Base-by-base conservation (phyloP, 1,284 basidiomycete species). In the Termitomyces sp. region DNA sequence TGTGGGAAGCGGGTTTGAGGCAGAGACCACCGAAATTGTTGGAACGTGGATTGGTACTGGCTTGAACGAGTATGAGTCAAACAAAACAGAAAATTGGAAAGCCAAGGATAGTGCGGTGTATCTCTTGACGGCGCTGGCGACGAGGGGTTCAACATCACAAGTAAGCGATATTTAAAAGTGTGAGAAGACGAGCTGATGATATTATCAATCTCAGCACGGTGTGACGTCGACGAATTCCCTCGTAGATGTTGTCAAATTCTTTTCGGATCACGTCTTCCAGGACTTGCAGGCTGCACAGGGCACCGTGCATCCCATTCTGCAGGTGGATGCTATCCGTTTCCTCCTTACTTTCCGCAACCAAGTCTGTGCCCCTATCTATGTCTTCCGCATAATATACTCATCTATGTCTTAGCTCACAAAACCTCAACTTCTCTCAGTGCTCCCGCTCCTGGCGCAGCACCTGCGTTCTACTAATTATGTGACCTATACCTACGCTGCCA, bases 21-120 rank as follows among this genome's bases (percentile, higher is more conserved):
- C 78, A 2, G 86, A 93, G 62, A 84, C 94, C 17, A 99, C 96
- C 1, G 79, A 83, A 59, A 89, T 97, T 58, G 88, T 94, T 40
- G 85, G 90, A 45, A 72, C 80, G 15, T 97, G 94, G 84, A 92
- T 99, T 58, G 76, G 73, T 33, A 78, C 79, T 24, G 93, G 92
- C 33, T 73, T 98, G 9, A 67, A 68, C 58, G 79, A 79, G 69
- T 92, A 84, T 58, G 71, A 66, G 15, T 64, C 68, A 19, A 81
- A 90, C 65, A 86, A 83, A 10, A 67, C 72, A 6, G 79, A 79
- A 28, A 90, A 91, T 64, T 99, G 95, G 95, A 90, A 90, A 68
- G 81, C 86, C 50, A 99, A 99, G 72, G 94, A 98, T 71, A 91
- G 90, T 17, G 96, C 96, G n/a, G 87, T 98, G 50, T 99, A 93